Evolutionary conservation across 441 rosid genomes (phyloP), one percentile per base, ranked within the genome.

Genomic region (Biscutella laevigata): DNA sequence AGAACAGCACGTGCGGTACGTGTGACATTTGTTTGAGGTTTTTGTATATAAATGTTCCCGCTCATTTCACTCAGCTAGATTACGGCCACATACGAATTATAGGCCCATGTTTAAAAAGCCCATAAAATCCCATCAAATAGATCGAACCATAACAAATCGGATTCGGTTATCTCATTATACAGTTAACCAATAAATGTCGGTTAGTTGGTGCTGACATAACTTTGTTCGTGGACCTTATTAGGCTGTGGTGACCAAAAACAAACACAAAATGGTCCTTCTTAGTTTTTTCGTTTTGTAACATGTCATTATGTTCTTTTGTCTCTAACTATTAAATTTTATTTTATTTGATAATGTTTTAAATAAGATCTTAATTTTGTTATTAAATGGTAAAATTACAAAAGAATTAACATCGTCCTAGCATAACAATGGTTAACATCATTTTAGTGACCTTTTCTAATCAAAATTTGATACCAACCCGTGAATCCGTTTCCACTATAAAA

Each of bases 1-100:
- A 48, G 25, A 29, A 36, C 12, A 51, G 51, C 62, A 47, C 68
- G 51, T 64, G 68, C 19, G 57, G 51, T 57, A 47, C 68, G 51
- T 64, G 68, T 14, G 57, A 38, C 40, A 12, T 36, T 11, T 37
- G 33, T 59, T 66, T 22, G 42, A 43, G 42, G 42, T 5, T 9
- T 64, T 42, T 8, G 59, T 21, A 21, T 15, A 34, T n/a, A 37
- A 57, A 44, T 50, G 16, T 51, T 65, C 64, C 70, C 70, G 64
- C 70, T 26, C 41, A 5, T 57, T 19, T 42, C 11, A 3, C 20
- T 17, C n/a, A n/a, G n/a, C n/a, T n/a, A n/a, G n/a, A n/a, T n/a
- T n/a, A n/a, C n/a, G n/a, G n/a, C n/a, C n/a, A n/a, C n/a, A n/a
- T n/a, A n/a, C n/a, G n/a, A n/a, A n/a, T n/a, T n/a, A n/a, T n/a